Evolutionary conservation across 2,329 filamentous ascomycete genomes (phyloP).

Genomic region (Pochonia chlamydosporia): DNA sequence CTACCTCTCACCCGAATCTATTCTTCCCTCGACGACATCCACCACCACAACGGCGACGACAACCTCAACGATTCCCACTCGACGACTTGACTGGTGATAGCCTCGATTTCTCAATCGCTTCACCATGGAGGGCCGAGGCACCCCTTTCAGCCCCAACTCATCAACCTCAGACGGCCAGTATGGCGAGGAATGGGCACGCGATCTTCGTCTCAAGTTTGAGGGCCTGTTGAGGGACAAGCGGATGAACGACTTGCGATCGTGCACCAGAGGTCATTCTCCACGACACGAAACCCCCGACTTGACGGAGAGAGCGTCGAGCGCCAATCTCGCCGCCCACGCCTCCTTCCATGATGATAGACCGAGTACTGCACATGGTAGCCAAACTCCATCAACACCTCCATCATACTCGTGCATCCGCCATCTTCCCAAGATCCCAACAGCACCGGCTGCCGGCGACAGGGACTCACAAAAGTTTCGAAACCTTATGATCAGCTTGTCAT

Average conservation of each 20-base stretch:
- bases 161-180: constrained; percentile 32
- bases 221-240: constrained; percentile 80
- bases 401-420: constrained; percentile 45
- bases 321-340: constrained; percentile 37
- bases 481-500: constrained; percentile 76
- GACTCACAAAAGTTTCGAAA: constrained; percentile 72
- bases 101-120: neutral
- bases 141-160: constrained; percentile 24
- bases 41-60: too few species aligned
- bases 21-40: neutral
- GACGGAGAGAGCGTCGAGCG: constrained; percentile 44
- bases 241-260: constrained; percentile 65
- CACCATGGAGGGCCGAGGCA: constrained; percentile 34
- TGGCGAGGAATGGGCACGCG: constrained; percentile 71
- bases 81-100: neutral
- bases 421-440: constrained; percentile 58
- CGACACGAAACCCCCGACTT: constrained; percentile 49
- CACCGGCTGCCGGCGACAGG: constrained; percentile 60
- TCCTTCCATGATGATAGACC: constrained; percentile 36
- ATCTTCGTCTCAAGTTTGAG: constrained; percentile 79
- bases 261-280: constrained; percentile 55
- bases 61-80: too few species aligned
- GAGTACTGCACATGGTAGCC: constrained; percentile 36
- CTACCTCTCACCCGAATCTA: neutral
- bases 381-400: constrained; percentile 32